phyloP scores from a whole-genome alignment of 2,329 filamentous ascomycete species.

The Sarocladiaceae sp. region DNA sequence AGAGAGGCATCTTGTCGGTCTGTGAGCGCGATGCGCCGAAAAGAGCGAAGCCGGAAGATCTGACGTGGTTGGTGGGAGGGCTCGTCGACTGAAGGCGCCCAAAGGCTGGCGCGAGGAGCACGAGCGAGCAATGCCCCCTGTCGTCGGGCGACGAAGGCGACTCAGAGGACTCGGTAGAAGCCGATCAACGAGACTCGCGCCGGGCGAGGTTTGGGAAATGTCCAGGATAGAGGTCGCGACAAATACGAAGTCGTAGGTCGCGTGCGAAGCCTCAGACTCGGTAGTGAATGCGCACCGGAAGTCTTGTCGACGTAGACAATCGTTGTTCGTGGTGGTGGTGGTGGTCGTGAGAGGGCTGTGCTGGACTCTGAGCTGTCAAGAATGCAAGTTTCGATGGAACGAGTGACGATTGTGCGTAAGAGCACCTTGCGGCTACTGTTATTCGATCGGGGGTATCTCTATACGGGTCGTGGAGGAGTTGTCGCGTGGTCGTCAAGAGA shows the following conservation, averaged over 20 bases:
- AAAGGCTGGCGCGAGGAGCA: background rate
- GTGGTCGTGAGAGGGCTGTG: constrained; percentile 1
- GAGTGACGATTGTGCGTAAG: too few relatives aligned
- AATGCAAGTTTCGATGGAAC: too few relatives aligned
- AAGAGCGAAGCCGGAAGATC: too few relatives aligned
- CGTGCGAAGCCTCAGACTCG: too few relatives aligned
- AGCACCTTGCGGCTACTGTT: too few relatives aligned
- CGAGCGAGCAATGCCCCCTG: constrained; percentile 1
- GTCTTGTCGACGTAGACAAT: too few relatives aligned
- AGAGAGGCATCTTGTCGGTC: constrained; percentile 1
- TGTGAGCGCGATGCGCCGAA: background rate
- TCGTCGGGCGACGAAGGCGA: background rate
- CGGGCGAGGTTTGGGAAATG: constrained; percentile 19
- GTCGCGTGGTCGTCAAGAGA: background rate
- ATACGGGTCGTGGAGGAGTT: background rate
- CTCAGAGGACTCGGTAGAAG: too few relatives aligned
- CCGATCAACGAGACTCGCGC: constrained; percentile 19
- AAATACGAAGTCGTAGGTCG: too few relatives aligned
- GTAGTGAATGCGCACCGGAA: constrained; percentile 6
- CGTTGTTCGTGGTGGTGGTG: background rate
- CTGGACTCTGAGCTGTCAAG: background rate
- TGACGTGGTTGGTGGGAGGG: too few relatives aligned
- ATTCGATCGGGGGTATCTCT: constrained; percentile 1
- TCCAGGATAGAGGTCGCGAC: too few relatives aligned
- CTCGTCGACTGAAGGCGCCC: too few relatives aligned